Base-by-base conservation (phyloP, 1,139 yeast genomes). In the Protomyces inundatus region DNA sequence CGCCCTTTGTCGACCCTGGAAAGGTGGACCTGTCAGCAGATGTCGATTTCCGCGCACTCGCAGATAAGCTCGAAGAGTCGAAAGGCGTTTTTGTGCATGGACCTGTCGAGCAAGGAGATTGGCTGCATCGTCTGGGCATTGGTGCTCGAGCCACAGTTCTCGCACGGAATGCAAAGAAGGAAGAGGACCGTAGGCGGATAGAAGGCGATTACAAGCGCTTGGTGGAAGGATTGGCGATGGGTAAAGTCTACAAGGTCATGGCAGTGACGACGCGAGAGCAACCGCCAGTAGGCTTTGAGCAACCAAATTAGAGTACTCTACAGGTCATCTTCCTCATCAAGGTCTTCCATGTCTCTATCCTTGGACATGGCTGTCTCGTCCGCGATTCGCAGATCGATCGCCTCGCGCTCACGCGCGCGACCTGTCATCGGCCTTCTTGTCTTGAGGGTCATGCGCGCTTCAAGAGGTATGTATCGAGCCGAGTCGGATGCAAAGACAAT, bases 11-110 rank as follows among this genome's bases (percentile, higher is more conserved):
- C 37, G 78, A 79, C 36, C 95, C 95, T 0, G 96, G 96, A 3
- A 83, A 84, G 54, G 91, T 88, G 3, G 96, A 89, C 75, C 78
- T 89, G 55, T 88, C 96, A 0, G 85, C 87, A 0, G 95, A 89
- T 71, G 96, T 89, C 10, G 96, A 89, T 73, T 89, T 89, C 70
- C 80, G 78, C 54, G 86, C 85, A 10, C 74, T 87, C 64, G 77
- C 76, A 37, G 71, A 73, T 7, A 77, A 79, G 3, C 78, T 79
- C 1, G 55, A 66, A 34, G 68, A 70, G 67, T 36, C 68, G 71
- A 67, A 70, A 10, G 76, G 76, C 30, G 74, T 79, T 0, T 77
- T 73, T 67, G 75, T 71, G 4, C 71, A 73, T 61, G 93, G 90
- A 0, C 88, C 93, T 0, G 81, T 82, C 0, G 84, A 84, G 59